Base-by-base conservation (phyloP, 1,139 yeast species). In the Suhomyces panamericanus region DNA sequence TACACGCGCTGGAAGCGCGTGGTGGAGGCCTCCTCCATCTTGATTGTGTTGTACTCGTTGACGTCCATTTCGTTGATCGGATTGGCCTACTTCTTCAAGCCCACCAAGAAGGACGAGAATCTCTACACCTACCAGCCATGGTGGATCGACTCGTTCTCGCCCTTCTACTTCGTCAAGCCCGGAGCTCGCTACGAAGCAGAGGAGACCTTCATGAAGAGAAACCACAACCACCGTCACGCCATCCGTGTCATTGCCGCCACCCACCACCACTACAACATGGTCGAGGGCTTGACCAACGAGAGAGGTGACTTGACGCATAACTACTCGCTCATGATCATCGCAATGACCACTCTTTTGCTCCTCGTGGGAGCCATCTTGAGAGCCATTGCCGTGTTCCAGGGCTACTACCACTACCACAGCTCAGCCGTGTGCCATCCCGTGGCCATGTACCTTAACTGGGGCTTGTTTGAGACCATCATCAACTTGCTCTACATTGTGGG, bases 81-180 rank as follows among this genome's bases (percentile, higher is more conserved):
- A 3, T 63, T 71, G 54, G 67, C 76, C 2, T 71, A 68, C 49
- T 67, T 70, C 54, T 68, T 72, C 52, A 69, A 71, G 38, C 75
- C 77, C 30, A 67, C 75, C 41, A 51, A 57, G 42, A 71, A 71
- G 52, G 77, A 72, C 58, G 75, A 70, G 50, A 64, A 63, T 45
- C 63, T 70, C 47, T 70, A 70, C 56, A 70, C 76, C 11, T 72
- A 69, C 51, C 77, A 73, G 51, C 76, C 77, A 27, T 72, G 77
- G 77, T 73, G 77, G 77, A 64, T 73, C 49, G 75, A 71, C 53
- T 64, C 70, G 14, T 73, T 73, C 54, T 55, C 62, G 33, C 73
- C 76, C n/a, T 65, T 69, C 39, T 72, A 73, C 52, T 73, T 69
- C 55, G 77, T 71, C 20, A 57, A 62, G 50, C 63, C 63, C 35